A percentile compares a stretch with the other conserved stretches of the same genome.
Conservation (phyloP, 306 rosid species). For the Ormosia emarginata region DNA sequence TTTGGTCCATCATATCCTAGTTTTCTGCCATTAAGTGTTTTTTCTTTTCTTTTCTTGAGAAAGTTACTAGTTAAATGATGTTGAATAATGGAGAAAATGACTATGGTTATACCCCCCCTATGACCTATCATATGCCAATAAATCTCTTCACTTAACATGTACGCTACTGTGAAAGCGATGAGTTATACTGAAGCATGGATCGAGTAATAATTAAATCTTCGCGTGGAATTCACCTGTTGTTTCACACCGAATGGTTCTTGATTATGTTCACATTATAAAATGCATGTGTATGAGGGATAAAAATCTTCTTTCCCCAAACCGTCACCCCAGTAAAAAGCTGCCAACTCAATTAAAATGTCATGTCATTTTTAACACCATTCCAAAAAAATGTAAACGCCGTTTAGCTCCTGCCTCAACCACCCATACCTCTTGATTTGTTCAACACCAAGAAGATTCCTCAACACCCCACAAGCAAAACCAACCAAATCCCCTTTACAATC, state of each 20-base stretch:
- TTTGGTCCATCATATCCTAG: not conserved
- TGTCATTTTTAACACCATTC: too few relatives aligned
- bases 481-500: conserved; percentile 55
- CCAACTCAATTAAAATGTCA: too few relatives aligned
- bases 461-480: conserved; percentile 72
- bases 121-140: not conserved
- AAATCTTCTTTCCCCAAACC: too few relatives aligned
- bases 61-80: not conserved
- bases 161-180: not conserved
- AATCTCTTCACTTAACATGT: not conserved
- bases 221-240: conserved; percentile 19
- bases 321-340: too few relatives aligned
- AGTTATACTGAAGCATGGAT: not conserved
- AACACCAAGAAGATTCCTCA: conserved; percentile 71
- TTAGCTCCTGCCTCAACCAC: conserved; percentile 74
- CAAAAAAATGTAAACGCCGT: too few relatives aligned
- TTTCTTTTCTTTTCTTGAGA: not conserved
- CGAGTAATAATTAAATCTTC: conserved; percentile 12
- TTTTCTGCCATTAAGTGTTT: not conserved
- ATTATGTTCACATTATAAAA: not conserved
- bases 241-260: not conserved
- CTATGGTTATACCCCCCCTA: not conserved
- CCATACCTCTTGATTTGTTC: conserved; percentile 78
- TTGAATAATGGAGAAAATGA: not conserved
- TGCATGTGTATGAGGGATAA: not conserved